phyloP scores from a whole-genome alignment of 352 stramenopile species.

The Phytophthora pseudosyringae region DNA sequence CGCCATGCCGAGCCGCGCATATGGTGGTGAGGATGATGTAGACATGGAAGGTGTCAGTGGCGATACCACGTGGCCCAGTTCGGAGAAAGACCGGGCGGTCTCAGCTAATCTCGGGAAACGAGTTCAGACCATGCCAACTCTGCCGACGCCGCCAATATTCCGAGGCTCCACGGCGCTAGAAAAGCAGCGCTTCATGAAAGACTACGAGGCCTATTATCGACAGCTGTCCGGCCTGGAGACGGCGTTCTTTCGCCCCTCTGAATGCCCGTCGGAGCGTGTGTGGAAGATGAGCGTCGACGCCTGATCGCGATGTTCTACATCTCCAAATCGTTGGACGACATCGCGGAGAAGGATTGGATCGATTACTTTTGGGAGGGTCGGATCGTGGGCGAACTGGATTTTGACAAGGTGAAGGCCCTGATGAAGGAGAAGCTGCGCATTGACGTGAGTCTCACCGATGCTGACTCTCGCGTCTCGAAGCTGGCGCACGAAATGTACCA shows the following conservation, averaged over 20 bases:
- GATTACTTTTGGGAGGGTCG: constrained; percentile 23
- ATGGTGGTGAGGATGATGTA: too few relatives aligned
- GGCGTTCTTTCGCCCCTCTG: constrained; percentile 14
- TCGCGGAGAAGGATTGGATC: constrained; percentile 13
- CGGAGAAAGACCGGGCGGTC: too few relatives aligned
- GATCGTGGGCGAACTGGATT: constrained; percentile 11
- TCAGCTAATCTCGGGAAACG: too few relatives aligned
- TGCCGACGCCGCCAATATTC: constrained; percentile 9
- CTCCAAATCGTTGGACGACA: constrained; percentile 9
- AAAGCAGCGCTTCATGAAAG: constrained; percentile 13
- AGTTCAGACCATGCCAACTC: constrained; percentile 15
- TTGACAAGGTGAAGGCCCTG: constrained; percentile 12
- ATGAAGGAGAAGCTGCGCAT: not conserved
- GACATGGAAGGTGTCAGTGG: too few relatives aligned
- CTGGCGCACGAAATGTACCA: constrained; percentile 14
- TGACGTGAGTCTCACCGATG: not conserved
- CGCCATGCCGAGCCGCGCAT: too few relatives aligned
- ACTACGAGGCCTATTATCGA: constrained; percentile 15
- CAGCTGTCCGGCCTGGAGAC: constrained; percentile 11
- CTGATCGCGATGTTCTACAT: constrained; percentile 19
- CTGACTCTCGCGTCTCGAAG: constrained; percentile 15
- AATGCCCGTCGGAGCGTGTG: constrained; percentile 6
- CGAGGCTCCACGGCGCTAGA: constrained; percentile 5
- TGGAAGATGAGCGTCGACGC: constrained; percentile 19
- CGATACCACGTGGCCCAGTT: too few relatives aligned